Evolutionary conservation across 805 yeast genomes (phyloP).

Genomic region (Hanseniaspora taiwanica): DNA sequence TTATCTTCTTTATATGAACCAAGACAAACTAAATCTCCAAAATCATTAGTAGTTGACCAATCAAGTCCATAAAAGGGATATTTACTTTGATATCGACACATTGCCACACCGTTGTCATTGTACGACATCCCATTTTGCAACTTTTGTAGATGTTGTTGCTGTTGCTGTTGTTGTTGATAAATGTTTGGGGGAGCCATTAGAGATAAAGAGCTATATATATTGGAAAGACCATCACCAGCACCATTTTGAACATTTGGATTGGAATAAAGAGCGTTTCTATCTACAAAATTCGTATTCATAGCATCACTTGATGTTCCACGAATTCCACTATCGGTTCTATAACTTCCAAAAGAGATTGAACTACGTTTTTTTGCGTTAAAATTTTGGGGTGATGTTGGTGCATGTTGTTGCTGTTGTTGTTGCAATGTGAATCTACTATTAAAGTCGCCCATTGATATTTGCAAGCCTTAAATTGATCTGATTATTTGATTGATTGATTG

Average conservation of each 20-base stretch:
- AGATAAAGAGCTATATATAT: neutral
- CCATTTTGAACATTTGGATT: no score
- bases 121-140: neutral
- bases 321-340: constrained; percentile 6
- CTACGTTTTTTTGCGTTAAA: constrained; percentile 7
- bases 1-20: constrained; percentile 66
- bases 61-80: constrained; percentile 21
- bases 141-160: neutral
- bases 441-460: no score
- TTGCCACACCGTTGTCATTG: neutral
- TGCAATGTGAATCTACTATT: no score
- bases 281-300: constrained; percentile 2
- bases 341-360: neutral
- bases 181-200: neutral
- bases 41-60: constrained; percentile 15
- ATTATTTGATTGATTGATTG: no score
- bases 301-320: no score
- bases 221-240: constrained; percentile 1
- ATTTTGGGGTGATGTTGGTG: neutral
- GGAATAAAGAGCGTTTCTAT: neutral
- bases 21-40: constrained; percentile 18
- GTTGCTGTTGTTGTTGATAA: neutral
- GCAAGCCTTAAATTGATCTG: no score
- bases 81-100: constrained; percentile 1
- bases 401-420: neutral